Base-by-base conservation (phyloP, 148 eudicot genomes). In the Pouteria glomerata region DNA sequence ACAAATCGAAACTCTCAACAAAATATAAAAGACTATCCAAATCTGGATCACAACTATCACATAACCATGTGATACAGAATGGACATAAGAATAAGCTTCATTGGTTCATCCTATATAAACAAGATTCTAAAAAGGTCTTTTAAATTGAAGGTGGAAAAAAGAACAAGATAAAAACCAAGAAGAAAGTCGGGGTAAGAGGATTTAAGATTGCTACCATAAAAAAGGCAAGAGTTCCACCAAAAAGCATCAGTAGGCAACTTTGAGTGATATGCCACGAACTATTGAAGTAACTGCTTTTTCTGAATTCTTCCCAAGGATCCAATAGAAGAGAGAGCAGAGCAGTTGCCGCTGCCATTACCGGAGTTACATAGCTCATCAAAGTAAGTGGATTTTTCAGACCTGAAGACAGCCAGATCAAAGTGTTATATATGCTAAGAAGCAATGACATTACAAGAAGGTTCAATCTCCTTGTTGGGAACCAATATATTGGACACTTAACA, bases 171-270 rank as follows among this genome's bases (percentile, higher is more conserved):
- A 56, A 8, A 31, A 31, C 8, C 13, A 35, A 64, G 8, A 58
- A 23, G 1, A 63, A 23, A 77, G 34, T 24, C 16, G 14, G 53
- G 18, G 42, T 1, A 70, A 63, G n/a, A 30, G 26, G 51, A n/a
- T 1, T 10, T 8, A 62, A n/a, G 58, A 23, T 57, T 45, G 11
- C 73, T 82, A 95, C 97, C 99, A 95, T 95, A 70, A 89, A 88
- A 80, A 95, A 95, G 55, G 97, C 99, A 47, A 95, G 86, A 66
- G 89, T 88, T 69, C 99, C 99, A 56, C 99, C 99, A 77, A 95
- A 88, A 77, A 95, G 87, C 99, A 95, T 88, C 73, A 95, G 87
- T 73, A 95, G 85, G 77, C 90, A 86, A 80, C 94, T 95, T 65
- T 90, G 85, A 42, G 57, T 21, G 23, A 89, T 73, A 80, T 91